phyloP scores from a whole-genome alignment of 2,329 filamentous ascomycete genomes.

The Gnomoniopsis smithogilvyi region DNA sequence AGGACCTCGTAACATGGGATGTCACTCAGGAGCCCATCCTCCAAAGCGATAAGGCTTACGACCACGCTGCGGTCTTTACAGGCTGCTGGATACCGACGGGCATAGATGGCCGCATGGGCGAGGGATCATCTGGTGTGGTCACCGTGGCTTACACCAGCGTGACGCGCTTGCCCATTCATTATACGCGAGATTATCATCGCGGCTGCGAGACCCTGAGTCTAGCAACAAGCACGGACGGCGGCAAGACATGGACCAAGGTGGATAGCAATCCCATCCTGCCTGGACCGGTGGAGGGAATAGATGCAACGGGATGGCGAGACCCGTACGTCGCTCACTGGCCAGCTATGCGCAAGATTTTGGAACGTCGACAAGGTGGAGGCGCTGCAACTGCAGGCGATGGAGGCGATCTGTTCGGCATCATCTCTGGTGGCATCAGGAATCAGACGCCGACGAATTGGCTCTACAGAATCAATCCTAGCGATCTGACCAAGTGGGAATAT shows the following conservation, averaged over 20 bases:
- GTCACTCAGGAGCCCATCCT: slow-evolving; percentile 12
- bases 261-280: slow-evolving; percentile 28
- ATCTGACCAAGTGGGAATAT: slow-evolving; percentile 42
- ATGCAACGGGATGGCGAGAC: slow-evolving; percentile 32
- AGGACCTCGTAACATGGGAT: slow-evolving; percentile 22
- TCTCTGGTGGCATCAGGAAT: slow-evolving; percentile 43
- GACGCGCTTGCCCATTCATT: slow-evolving; percentile 31
- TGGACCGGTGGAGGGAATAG: slow-evolving; percentile 26
- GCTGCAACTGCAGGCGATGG: neutral
- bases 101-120: slow-evolving; percentile 21
- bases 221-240: slow-evolving; percentile 35
- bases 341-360: slow-evolving; percentile 21
- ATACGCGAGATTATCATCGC: slow-evolving; percentile 35
- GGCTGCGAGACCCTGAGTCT: slow-evolving; percentile 38
- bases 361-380: slow-evolving; percentile 16
- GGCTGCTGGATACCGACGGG: slow-evolving; percentile 48
- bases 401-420: slow-evolving; percentile 39
- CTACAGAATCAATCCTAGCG: slow-evolving; percentile 37
- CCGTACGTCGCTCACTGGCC: slow-evolving; percentile 30
- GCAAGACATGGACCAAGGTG: slow-evolving; percentile 31
- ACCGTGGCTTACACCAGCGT: slow-evolving; percentile 34
- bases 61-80: slow-evolving; percentile 50
- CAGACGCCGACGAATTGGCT: slow-evolving; percentile 43
- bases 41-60: slow-evolving; percentile 38
- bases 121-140: slow-evolving; percentile 34